Percentiles rank a stretch among this genome's conserved stretches.
Evolutionary conservation across 352 stramenopile species (phyloP).

Genomic region (Globisporangium irregulare): DNA sequence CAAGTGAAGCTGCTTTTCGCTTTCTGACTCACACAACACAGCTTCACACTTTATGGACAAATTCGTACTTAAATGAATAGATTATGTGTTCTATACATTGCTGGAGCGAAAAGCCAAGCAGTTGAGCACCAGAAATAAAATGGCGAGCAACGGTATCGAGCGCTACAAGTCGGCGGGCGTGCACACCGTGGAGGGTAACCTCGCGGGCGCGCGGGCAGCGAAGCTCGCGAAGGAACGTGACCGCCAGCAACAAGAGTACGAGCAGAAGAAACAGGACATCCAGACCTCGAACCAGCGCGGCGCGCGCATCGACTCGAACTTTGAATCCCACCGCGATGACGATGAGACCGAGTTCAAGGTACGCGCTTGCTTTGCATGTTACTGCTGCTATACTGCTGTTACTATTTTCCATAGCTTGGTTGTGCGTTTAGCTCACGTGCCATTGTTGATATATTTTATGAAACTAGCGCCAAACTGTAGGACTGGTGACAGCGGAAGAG

Average conservation of each 20-base stretch:
- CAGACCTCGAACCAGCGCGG: constrained; percentile 74
- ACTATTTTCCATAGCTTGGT: neutral
- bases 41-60: neutral
- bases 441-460: neutral
- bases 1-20: neutral
- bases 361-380: constrained; percentile 4
- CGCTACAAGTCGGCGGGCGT: constrained; percentile 86
- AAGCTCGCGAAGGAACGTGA: constrained; percentile 90
- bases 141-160: constrained; percentile 63
- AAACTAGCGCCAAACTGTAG: constrained; percentile 76
- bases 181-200: constrained; percentile 96
- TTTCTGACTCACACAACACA: constrained; percentile 7
- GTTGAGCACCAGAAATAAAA: neutral
- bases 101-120: constrained; percentile 1
- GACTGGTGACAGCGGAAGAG: constrained; percentile 94
- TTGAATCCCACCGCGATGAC: constrained; percentile 79
- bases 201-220: constrained; percentile 90
- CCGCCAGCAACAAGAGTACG: constrained; percentile 92
- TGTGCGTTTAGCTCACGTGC: neutral
- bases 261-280: constrained; percentile 91
- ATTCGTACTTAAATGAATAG: constrained; percentile 29
- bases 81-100: constrained; percentile 5
- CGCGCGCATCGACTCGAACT: constrained; percentile 90
- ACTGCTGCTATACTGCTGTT: neutral
- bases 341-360: constrained; percentile 87